Evolutionary conservation across 257 asterid genomes (phyloP), one percentile per base, ranked within the genome.

Genomic region (Solanum bulbocastanum): DNA sequence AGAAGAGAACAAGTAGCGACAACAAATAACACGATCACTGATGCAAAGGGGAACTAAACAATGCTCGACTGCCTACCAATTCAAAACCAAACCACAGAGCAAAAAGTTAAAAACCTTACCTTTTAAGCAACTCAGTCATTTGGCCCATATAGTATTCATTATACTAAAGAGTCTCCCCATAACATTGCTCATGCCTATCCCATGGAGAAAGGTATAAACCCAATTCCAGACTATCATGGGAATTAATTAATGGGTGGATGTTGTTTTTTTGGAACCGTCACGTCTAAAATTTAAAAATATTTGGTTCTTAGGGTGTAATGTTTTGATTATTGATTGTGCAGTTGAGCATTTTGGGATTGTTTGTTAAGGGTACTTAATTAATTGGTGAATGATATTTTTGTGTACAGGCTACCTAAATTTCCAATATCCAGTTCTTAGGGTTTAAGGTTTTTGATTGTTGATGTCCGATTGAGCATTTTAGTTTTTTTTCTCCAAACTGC

Each of bases 121-220:
- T 93, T 2, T 96, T 92, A 79, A 97, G 98, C 89, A 97, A 89
- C 90, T 97, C 98, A 52, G 0, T 52, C 23, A 52, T 52, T 52
- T 52, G 62, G 62, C 92, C 99, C 98, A 95, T 83, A 90, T 93
- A 97, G 86, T 87, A 92, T 91, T 96, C 98, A 88, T 97, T 96
- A 69, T 96, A 97, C 83, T 94, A 95, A 25, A 95, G 72, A 71
- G 96, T 97, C 40, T 92, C 87, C 37, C 99, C 99, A 90, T 94
- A 97, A 87, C 91, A 87, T 75, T 96, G 15, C 44, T 96, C 97
- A 84, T 96, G 99, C 83, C 98, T 90, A 91, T 97, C 98, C 99
- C 99, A 95, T 42, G 99, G 99, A 65, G 99, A 97, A 69, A 96
- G 98, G 91, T 97, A 97, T 88, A 96, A 76, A 37, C 99, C 99